Conservation (phyloP, 345 rosid species). For the Ricinus communis region DNA sequence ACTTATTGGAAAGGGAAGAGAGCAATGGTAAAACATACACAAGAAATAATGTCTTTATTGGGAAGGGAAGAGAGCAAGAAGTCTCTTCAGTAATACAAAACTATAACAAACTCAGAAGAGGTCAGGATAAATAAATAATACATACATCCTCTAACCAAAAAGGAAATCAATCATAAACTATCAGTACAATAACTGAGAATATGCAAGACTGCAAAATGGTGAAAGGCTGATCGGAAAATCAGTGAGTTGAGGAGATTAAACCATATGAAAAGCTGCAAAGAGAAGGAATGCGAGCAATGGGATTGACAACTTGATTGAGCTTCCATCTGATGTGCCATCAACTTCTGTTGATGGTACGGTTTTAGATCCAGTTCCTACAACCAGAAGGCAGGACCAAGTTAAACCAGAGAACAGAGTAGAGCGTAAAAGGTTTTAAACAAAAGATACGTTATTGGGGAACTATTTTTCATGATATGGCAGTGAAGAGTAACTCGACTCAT, state of each 20-base stretch:
- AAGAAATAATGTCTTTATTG: slow-evolving; percentile 32
- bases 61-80: slow-evolving; percentile 37
- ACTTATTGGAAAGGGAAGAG: slow-evolving; percentile 46
- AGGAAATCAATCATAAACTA: slow-evolving; percentile 8
- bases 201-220: not conserved
- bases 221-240: slow-evolving; percentile 22
- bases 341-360: slow-evolving; percentile 56
- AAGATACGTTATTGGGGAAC: too few species aligned
- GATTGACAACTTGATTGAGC: slow-evolving; percentile 52
- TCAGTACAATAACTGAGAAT: slow-evolving; percentile 1
- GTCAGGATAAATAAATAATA: slow-evolving; percentile 14
- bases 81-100: slow-evolving; percentile 48
- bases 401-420: not conserved
- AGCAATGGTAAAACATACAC: too few species aligned
- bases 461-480: too few species aligned
- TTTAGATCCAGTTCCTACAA: slow-evolving; percentile 60
- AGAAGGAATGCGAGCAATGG: slow-evolving; percentile 50
- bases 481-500: too few species aligned
- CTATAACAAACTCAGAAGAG: slow-evolving; percentile 20
- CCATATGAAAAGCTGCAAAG: slow-evolving; percentile 51
- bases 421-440: too few species aligned
- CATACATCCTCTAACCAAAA: slow-evolving; percentile 19
- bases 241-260: slow-evolving; percentile 35
- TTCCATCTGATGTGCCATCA: slow-evolving; percentile 56
- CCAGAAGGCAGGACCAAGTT: not conserved